These are phyloP conservation scores for Alternaria longipes DNA, from an alignment of 2,329 filamentous ascomycete species.

Conservation along the genomic window DNA sequence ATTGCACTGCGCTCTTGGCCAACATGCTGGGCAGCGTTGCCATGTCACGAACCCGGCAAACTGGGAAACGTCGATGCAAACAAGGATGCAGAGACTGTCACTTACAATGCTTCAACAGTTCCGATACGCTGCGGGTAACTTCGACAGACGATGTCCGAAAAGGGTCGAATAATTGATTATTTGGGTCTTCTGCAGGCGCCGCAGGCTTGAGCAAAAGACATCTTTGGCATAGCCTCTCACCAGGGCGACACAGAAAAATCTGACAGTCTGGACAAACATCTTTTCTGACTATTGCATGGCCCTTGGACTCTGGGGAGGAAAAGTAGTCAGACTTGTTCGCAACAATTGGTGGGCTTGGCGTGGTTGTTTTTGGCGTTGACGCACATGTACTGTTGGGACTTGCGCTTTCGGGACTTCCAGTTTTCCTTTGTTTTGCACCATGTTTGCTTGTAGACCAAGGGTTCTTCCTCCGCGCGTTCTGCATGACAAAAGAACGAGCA, in stretches of 20 bases:
- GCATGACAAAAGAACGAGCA: conserved; percentile 54
- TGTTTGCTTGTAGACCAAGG: conserved; percentile 54
- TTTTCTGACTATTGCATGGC: conserved; percentile 28
- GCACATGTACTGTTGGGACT: conserved; percentile 44
- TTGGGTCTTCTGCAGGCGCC: conserved; percentile 32
- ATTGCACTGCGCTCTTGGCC: conserved; percentile 1
- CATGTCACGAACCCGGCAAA: conserved; percentile 21
- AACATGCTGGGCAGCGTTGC: conserved; percentile 4
- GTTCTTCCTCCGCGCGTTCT: conserved; percentile 49
- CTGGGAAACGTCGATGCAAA: conserved; percentile 14
- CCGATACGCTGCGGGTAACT: conserved; percentile 38
- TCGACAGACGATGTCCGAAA: conserved; percentile 43
- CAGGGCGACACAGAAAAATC: conserved; percentile 40
- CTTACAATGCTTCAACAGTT: conserved; percentile 51
- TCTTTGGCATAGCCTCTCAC: conserved; percentile 42
- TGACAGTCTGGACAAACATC: conserved; percentile 43
- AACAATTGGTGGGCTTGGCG: conserved; percentile 41
- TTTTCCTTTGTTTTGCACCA: conserved; percentile 42
- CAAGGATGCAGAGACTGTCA: conserved; percentile 21
- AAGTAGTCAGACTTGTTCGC: conserved; percentile 31
- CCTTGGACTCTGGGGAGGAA: conserved; percentile 24
- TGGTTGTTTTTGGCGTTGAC: conserved; percentile 43
- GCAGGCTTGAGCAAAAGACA: conserved; percentile 36
- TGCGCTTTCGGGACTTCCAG: conserved; percentile 30
- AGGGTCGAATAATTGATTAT: conserved; percentile 45